Evolutionary conservation across 2,329 filamentous ascomycete species (phyloP).

Genomic region (Colletotrichum tabaci): DNA sequence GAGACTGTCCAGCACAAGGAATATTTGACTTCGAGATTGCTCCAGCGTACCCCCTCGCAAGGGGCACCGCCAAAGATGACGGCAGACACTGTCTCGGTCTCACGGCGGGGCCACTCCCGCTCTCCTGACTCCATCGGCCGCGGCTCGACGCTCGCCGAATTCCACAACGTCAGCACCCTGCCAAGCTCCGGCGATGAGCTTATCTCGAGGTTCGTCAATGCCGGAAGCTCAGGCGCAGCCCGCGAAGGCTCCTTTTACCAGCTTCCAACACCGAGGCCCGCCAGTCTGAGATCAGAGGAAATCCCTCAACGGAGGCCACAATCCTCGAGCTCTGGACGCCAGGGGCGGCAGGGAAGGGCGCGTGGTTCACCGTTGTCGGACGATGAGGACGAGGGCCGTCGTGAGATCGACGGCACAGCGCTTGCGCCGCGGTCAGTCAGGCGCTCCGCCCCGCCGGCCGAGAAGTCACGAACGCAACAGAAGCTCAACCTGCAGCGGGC

Average conservation of each 20-base stretch:
- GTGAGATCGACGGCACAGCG: constrained; percentile 55
- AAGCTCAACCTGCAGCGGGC: constrained; percentile 83
- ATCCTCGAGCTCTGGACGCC: constrained; percentile 57
- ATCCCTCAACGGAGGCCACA: constrained; percentile 55
- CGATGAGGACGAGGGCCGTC: constrained; percentile 50
- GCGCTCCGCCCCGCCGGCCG: constrained; percentile 60
- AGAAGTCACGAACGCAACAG: constrained; percentile 79
- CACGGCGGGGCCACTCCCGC: constrained; percentile 46
- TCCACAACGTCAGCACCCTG: constrained; percentile 50
- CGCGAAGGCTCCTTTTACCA: constrained; percentile 69
- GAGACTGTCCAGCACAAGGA: constrained; percentile 70
- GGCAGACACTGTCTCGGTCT: constrained; percentile 68
- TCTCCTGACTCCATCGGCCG: constrained; percentile 57
- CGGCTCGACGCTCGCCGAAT: constrained; percentile 55
- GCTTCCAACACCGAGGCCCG: constrained; percentile 47
- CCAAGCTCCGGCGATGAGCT: constrained; percentile 51
- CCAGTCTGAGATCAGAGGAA: constrained; percentile 52
- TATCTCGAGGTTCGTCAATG: constrained; percentile 73
- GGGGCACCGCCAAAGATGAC: constrained; percentile 77
- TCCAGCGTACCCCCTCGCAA: constrained; percentile 75
- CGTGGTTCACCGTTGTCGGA: constrained; percentile 37
- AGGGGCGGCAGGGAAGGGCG: constrained; percentile 46
- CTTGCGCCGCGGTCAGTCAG: constrained; percentile 62
- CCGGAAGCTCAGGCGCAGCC: constrained; percentile 63
- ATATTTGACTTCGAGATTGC: constrained; percentile 76